phyloP scores from a whole-genome alignment of 768 basidiomycete genomes.

The Lactarius tabidus region DNA sequence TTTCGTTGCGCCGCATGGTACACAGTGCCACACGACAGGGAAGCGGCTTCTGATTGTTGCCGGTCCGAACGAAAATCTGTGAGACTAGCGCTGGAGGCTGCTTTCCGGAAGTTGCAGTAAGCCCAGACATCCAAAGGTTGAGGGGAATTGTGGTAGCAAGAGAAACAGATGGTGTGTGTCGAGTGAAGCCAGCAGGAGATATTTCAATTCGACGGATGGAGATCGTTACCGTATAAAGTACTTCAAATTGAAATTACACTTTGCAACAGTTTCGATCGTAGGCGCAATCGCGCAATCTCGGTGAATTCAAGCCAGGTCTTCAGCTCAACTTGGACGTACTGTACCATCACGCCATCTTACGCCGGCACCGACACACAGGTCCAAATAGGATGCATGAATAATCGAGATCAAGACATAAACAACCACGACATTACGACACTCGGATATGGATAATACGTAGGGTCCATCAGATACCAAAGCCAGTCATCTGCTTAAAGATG shows the following conservation, averaged over 20 bases:
- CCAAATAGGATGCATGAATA: conserved; percentile 1
- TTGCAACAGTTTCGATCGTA: not conserved
- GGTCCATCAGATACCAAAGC: conserved; percentile 24
- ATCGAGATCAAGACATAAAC: conserved; percentile 5
- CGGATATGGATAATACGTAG: conserved; percentile 1
- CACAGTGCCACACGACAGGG: not conserved
- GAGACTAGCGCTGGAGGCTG: not conserved
- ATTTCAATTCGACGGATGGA: not conserved
- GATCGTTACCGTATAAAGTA: not conserved
- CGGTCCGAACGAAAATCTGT: not conserved
- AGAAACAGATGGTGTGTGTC: too few relatives aligned
- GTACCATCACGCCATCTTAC: not conserved
- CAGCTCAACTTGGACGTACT: not conserved
- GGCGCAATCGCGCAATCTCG: not conserved
- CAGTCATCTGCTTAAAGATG: conserved; percentile 25
- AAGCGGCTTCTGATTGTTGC: not conserved
- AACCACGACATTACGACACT: conserved; percentile 1
- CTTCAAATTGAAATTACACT: not conserved
- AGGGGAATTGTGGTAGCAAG: not conserved
- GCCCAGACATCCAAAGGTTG: not conserved
- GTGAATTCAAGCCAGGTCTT: not conserved
- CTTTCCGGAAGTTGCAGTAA: not conserved
- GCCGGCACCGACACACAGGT: not conserved
- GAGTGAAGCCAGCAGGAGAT: not conserved
- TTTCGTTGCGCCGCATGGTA: not conserved